Percentiles rank a stretch among this genome's conserved stretches.
Conservation (phyloP, 2,329 filamentous ascomycete genomes). For the Hymenoscyphus albidus region DNA sequence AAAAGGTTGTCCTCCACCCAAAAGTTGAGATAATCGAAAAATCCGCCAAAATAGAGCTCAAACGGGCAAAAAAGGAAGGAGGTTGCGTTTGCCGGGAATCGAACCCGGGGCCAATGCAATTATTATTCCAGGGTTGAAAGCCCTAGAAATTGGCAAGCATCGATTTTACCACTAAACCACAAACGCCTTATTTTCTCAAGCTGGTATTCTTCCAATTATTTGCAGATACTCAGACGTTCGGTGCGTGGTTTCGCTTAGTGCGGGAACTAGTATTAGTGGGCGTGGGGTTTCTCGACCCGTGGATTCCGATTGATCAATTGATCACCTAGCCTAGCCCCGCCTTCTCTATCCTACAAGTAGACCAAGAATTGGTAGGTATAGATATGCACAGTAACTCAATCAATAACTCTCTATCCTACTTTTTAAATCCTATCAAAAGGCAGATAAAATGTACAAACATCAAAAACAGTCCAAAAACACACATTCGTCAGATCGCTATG, state of each 20-base stretch:
- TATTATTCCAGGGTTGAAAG: not conserved
- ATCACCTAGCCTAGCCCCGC: not conserved
- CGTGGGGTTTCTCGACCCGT: not conserved
- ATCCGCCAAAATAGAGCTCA: too few species aligned
- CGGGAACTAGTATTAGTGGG: not conserved
- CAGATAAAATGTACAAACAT: too few species aligned
- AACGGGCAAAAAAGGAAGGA: not conserved
- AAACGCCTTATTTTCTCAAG: not conserved
- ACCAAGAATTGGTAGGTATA: too few species aligned
- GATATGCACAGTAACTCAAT: too few species aligned
- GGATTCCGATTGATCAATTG: not conserved
- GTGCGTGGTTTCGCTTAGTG: not conserved
- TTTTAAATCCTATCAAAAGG: too few species aligned
- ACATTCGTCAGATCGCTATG: not conserved
- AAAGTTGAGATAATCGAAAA: too few species aligned
- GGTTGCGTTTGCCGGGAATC: not conserved
- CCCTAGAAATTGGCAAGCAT: not conserved
- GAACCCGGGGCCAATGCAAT: not conserved
- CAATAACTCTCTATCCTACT: too few species aligned
- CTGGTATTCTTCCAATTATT: fast-evolving
- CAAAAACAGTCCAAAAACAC: not conserved
- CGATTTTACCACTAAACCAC: constrained; percentile 4
- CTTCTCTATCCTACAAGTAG: too few species aligned
- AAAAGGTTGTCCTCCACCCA: too few species aligned
- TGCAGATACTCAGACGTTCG: not conserved